Base-by-base conservation (phyloP, 139 green algal genomes). In the Edaphochlamys debaryana region DNA sequence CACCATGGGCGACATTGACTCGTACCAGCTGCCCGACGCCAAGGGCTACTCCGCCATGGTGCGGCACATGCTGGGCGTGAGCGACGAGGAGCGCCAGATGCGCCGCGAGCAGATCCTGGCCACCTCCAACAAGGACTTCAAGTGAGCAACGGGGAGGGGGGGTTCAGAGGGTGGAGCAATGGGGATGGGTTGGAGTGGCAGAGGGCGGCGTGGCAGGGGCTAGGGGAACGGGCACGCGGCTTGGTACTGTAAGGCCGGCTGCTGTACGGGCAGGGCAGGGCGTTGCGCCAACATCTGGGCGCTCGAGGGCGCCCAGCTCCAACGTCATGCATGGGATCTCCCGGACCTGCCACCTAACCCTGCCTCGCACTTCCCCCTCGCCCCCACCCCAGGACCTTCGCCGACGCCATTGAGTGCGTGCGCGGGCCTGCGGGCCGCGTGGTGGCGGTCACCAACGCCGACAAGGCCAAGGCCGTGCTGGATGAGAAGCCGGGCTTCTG, bases 21-120 rank as follows among this genome's bases (percentile, higher is more conserved):
- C 62, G 13, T 87, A 89, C 67, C 83, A 88, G 79, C 88, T 90
- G 82, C 88, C 82, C 27, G 82, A 89, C 52, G 62, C 82, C 64
- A 89, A 87, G 80, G 92, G 90, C 79, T 92, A 90, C 86, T 83
- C 88, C 0, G 91, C 94, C 48, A 85, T 98, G 67, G 91, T 96
- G 92, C 94, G 97, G 29, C 93, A 99, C 88, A 82, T 99, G 80
- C 92, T 99, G 32, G 91, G 90, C 30, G 87, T 99, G 6, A 95
- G 78, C 1, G 95, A 99, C 42, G 96, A 98, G 88, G 95, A 99
- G 94, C 89, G 97, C 9, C 97, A 99, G 90, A 79, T 93, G 76
- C 90, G 97, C 15, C 85, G 97, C 36, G 95, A 98, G 56, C 84
- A 99, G 92, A 94, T 99, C 48, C 87, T 98, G 72, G 84, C 83